Percentiles rank a stretch among this genome's conserved stretches.
These are phyloP conservation scores for Nyssa sinensis DNA, from an alignment of 148 eudicot species.

Conservation along the genomic window DNA sequence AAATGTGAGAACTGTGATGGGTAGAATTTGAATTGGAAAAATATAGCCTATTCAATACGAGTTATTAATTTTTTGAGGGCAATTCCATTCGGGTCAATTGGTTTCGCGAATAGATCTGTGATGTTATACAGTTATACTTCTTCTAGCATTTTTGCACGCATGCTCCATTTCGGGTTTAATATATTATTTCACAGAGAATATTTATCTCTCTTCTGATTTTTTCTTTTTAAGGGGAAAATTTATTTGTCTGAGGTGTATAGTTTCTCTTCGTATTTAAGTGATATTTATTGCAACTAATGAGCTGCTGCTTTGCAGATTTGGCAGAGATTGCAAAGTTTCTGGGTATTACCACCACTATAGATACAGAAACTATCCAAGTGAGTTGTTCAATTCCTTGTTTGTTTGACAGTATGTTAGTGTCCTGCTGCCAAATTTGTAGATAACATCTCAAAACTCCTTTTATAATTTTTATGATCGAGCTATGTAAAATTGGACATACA, in stretches of 20 bases:
- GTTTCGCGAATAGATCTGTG: background rate
- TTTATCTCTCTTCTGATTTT: no score
- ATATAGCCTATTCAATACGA: no score
- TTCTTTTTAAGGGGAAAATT: no score
- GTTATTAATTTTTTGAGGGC: no score
- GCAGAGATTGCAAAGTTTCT: constrained; percentile 98
- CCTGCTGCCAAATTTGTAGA: background rate
- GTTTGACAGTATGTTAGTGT: background rate
- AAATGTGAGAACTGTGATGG: no score
- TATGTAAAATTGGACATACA: background rate
- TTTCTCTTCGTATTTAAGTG: no score
- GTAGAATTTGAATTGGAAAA: no score
- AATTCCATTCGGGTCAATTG: background rate
- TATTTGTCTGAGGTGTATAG: no score
- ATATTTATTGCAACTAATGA: background rate
- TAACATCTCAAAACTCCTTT: no score
- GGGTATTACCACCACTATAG: constrained; percentile 79
- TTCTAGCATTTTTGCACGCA: background rate
- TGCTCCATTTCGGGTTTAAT: background rate
- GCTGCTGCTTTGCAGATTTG: constrained; percentile 54
- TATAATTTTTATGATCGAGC: background rate
- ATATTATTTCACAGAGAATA: background rate
- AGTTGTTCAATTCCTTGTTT: constrained; percentile 21
- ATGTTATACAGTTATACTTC: background rate
- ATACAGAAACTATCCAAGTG: constrained; percentile 91